Conservation (phyloP, 345 rosid genomes). For the Microthlaspi erraticum region DNA sequence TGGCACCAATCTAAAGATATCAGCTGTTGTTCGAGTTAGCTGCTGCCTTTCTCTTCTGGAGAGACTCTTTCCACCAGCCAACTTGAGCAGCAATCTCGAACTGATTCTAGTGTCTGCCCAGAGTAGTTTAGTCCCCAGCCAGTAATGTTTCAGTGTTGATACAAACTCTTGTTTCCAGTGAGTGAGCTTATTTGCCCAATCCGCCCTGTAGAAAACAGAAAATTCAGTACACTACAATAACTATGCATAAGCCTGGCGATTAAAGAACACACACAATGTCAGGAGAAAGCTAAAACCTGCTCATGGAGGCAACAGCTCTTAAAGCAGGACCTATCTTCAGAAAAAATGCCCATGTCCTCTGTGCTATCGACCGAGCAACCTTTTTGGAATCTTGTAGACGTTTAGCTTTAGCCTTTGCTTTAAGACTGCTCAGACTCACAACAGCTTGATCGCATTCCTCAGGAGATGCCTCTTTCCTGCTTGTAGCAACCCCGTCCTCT, state of each 20-base stretch:
- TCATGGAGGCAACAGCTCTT: conserved; percentile 77
- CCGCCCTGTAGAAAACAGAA: conserved; percentile 56
- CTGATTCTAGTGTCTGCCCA: conserved; percentile 77
- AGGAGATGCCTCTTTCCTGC: conserved; percentile 71
- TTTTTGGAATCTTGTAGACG: conserved; percentile 57
- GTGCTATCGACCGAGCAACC: conserved; percentile 52
- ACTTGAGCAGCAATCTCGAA: conserved; percentile 66
- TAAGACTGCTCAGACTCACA: conserved; percentile 65
- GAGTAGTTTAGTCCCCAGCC: conserved; percentile 70
- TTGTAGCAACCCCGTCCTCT: conserved; percentile 47
- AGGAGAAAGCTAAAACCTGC: conserved; percentile 59
- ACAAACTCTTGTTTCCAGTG: conserved; percentile 70
- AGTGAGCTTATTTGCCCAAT: conserved; percentile 66
- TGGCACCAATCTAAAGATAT: conserved; percentile 86
- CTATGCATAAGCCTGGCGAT: background rate
- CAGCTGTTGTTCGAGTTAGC: conserved; percentile 90
- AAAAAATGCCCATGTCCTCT: conserved; percentile 52
- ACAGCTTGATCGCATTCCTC: conserved; percentile 85
- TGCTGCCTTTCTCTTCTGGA: conserved; percentile 92
- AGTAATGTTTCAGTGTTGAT: conserved; percentile 70
- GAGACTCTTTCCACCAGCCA: conserved; percentile 73
- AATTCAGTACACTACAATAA: conserved; percentile 12
- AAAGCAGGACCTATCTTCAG: conserved; percentile 70
- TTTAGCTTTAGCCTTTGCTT: conserved; percentile 70
- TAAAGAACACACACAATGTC: conserved; percentile 14